Evolutionary conservation across 2,329 filamentous ascomycete species (phyloP).

Genomic region (Mariannaea elegans): DNA sequence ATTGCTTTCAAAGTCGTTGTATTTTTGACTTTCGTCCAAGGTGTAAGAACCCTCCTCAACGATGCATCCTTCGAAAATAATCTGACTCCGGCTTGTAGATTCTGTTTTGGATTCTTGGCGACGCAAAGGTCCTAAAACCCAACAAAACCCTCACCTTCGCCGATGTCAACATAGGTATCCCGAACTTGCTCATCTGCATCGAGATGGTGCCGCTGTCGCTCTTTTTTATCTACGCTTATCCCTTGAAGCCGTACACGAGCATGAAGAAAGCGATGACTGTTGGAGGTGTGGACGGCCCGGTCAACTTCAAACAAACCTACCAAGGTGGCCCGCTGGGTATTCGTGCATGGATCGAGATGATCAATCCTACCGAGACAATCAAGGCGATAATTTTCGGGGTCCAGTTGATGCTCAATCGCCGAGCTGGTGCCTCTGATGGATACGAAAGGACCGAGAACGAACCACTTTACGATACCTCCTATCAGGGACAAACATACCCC

Average conservation of each 20-base stretch:
- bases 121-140: slow-evolving; percentile 12
- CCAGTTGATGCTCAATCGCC: no score
- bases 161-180: slow-evolving; percentile 31
- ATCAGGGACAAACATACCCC: no score
- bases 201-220: slow-evolving; percentile 31
- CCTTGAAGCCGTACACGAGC: slow-evolving; percentile 29
- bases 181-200: slow-evolving; percentile 27
- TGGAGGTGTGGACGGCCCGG: no score
- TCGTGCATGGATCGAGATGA: not conserved
- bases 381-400: no score
- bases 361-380: no score
- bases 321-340: not conserved
- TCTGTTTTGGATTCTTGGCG: slow-evolving; percentile 26
- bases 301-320: no score
- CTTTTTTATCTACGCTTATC: slow-evolving; percentile 28
- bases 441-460: no score
- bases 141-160: slow-evolving; percentile 29
- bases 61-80: fast-evolving
- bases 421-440: no score
- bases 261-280: no score
- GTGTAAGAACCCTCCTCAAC: slow-evolving; percentile 15
- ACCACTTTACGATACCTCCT: no score
- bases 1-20: slow-evolving; percentile 33
- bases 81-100: slow-evolving; percentile 6
- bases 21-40: slow-evolving; percentile 31